A percentile compares a stretch with the other conserved stretches of the same genome.
These are phyloP conservation scores for Arxiozyma slooffiae DNA, from an alignment of 1,139 yeast genomes.

Conservation along the genomic window DNA sequence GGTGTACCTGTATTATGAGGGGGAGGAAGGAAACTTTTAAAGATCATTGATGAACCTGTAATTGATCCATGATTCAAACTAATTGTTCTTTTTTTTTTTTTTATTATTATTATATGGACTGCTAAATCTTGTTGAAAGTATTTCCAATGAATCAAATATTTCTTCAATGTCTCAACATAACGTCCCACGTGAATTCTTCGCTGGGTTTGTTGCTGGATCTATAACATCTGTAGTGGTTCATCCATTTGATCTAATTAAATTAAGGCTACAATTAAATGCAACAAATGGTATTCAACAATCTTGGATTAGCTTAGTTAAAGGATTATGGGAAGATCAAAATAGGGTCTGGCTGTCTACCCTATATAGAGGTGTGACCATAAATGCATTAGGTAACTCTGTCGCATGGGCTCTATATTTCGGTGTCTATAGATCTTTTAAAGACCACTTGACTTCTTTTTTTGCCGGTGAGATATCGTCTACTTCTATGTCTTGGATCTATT, in stretches of 20 bases:
- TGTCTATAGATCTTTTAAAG: conserved; percentile 54
- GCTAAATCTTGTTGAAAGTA: not conserved
- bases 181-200: conserved; percentile 42
- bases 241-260: conserved; percentile 79
- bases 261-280: conserved; percentile 52
- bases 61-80: too few species aligned
- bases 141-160: not conserved
- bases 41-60: too few species aligned
- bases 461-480: conserved; percentile 13
- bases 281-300: conserved; percentile 7
- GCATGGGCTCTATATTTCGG: conserved; percentile 88
- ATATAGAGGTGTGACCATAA: conserved; percentile 77
- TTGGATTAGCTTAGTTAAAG: not conserved
- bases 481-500: conserved; percentile 28
- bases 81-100: too few species aligned
- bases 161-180: not conserved
- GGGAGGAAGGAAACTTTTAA: too few species aligned
- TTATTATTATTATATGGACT: too few species aligned
- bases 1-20: too few species aligned
- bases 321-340: not conserved
- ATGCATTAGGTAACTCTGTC: conserved; percentile 67
- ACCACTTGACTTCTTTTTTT: conserved; percentile 15
- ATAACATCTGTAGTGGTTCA: conserved; percentile 73
- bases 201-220: conserved; percentile 81
- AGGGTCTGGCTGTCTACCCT: not conserved